Base-by-base conservation (phyloP, 176 grass and related monocot species). In the Musa acuminata region DNA sequence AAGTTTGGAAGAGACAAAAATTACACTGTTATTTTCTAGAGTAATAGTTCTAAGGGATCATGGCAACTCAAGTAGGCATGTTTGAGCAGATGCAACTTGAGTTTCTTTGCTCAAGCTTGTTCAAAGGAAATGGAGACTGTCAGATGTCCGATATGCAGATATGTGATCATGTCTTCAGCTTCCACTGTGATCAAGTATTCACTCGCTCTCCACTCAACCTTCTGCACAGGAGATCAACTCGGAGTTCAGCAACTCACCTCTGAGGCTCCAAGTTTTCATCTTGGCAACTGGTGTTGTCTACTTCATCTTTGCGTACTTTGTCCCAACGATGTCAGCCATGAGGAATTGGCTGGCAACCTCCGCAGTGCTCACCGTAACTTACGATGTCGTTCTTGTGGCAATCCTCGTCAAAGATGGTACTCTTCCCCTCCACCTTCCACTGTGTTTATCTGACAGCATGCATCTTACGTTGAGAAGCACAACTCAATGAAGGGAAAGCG, bases 301-400 rank as follows among this genome's bases (percentile, higher is more conserved):
- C 62, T 84, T 92, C 77, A 67, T 80, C 72, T 96, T 96, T 51
- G 92, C 92, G 19, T 92, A 85, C 86, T 82, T 96, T 16, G 92
- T 96, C 67, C 92, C 89, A 0, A 96, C 92, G 11, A 92, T 96
- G 4, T 96, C 92, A 8, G 89, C 86, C 80, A 89, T 96, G 89
- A 78, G 86, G 76, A 92, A 92, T 76, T 96, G 89, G 89, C 80
- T 96, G 17, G 78, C 85, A n/a, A 83, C 89, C 23, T 92, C 92
- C 2, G 92, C 89, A 1, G 80, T 84, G 17, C 84, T 96, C 71
- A 92, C 92, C 0, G 2, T 92, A 10, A 75, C 72, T 22, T 92
- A 83, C 22, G 69, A 85, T 43, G 80, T 87, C 27, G 82, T 80
- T 50, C 82, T 91, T 48, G 11, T 89, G 10, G 86, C 52, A 23